Evolutionary conservation across 768 basidiomycete species (phyloP).

Genomic region (Mycena maculata): DNA sequence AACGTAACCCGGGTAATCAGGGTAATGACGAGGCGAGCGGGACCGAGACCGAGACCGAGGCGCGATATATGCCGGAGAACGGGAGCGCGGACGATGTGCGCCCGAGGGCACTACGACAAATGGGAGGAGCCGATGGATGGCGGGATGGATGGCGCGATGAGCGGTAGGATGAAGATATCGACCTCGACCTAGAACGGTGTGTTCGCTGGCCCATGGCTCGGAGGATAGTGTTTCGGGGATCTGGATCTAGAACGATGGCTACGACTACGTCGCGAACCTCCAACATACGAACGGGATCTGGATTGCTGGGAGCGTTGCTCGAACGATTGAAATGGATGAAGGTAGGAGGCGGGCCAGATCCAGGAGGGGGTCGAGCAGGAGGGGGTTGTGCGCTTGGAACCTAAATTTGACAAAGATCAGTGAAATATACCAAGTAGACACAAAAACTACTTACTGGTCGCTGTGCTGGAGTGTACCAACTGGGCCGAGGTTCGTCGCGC

Average conservation of each 20-base stretch:
- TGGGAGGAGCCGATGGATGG: neutral
- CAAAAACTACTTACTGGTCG: no score
- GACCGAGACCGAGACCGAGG: constrained; percentile 30
- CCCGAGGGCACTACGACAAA: neutral
- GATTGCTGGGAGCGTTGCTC: constrained; percentile 23
- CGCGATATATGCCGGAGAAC: constrained; percentile 26
- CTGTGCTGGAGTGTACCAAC: constrained; percentile 47
- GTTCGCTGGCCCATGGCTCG: neutral
- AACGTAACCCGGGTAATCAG: no score
- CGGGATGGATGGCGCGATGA: constrained; percentile 16
- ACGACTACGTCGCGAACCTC: neutral
- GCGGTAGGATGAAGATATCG: constrained; percentile 27
- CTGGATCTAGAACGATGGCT: constrained; percentile 14
- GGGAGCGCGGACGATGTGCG: constrained; percentile 29
- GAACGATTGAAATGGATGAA: constrained; percentile 48
- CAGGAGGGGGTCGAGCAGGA: no score
- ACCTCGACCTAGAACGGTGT: constrained; percentile 6
- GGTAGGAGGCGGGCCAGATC: constrained; percentile 29
- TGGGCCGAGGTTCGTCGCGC: neutral
- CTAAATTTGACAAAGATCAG: no score
- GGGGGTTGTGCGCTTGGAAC: no score
- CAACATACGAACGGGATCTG: constrained; percentile 34
- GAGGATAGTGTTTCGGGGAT: constrained; percentile 8
- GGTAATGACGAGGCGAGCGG: constrained; percentile 27
- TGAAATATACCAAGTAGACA: no score